Evolutionary conservation across 73 alveolate genomes (phyloP).

Genomic region (Tetrahymena elliotti): DNA sequence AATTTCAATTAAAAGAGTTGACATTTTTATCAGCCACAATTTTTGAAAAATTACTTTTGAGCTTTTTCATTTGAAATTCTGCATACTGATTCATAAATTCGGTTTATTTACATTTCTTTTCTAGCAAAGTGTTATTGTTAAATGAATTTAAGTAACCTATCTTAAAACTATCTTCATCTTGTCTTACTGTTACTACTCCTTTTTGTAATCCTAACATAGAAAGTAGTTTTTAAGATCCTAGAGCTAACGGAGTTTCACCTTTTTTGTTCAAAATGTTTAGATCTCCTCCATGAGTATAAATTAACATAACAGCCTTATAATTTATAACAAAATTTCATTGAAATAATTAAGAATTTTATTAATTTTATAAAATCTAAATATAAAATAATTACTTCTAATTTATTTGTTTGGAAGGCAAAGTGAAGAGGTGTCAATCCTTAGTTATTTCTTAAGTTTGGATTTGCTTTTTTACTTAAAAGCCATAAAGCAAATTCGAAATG

Average conservation of each 20-base stretch:
- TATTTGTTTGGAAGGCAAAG: not conserved
- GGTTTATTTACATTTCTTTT: not conserved
- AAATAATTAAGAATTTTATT: not conserved
- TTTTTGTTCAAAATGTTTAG: not conserved
- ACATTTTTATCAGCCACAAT: not conserved
- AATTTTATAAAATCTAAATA: not conserved
- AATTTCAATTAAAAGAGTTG: not conserved
- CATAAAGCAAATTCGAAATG: not conserved
- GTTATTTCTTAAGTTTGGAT: not conserved
- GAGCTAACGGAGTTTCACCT: not conserved
- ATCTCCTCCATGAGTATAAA: not conserved
- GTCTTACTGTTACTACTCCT: not conserved
- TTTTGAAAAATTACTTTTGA: not conserved
- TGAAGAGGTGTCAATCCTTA: not conserved
- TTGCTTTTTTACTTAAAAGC: not conserved
- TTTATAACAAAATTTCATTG: too few relatives aligned
- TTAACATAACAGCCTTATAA: not conserved
- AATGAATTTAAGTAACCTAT: not conserved
- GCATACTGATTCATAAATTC: not conserved
- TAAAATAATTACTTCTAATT: not conserved
- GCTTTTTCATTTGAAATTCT: not conserved
- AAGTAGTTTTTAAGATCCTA: not conserved
- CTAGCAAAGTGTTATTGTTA: not conserved
- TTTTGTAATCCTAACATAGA: not conserved
- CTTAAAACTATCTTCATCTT: not conserved